Evolutionary conservation across 192 early-diverging fungal species (phyloP).

Genomic region (Phlyctochytrium bullatum): DNA sequence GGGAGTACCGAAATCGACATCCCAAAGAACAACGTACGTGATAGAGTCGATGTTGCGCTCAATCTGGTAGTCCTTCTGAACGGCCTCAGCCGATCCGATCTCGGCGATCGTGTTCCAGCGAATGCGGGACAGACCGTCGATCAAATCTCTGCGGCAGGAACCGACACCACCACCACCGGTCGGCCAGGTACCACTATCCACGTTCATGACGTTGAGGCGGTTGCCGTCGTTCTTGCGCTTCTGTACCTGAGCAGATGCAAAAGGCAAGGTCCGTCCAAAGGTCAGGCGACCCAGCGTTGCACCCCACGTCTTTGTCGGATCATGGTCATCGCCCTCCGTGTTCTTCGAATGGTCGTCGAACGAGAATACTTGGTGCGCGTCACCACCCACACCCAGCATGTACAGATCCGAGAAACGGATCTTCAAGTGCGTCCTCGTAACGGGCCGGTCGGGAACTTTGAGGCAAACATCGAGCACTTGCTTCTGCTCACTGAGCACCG

Average conservation of each 20-base stretch:
- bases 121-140: slow-evolving; percentile 35
- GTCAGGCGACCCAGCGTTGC: background rate
- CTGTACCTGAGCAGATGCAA: slow-evolving; percentile 1
- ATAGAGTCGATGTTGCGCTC: slow-evolving; percentile 46
- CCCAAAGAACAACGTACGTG: slow-evolving; percentile 41
- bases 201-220: slow-evolving; percentile 5
- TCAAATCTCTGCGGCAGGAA: slow-evolving; percentile 43
- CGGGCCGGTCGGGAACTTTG: slow-evolving; percentile 32
- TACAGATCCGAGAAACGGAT: slow-evolving; percentile 36
- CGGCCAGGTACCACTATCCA: slow-evolving; percentile 46
- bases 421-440: slow-evolving; percentile 34
- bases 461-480: slow-evolving; percentile 19
- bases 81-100: slow-evolving; percentile 38
- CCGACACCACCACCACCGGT: slow-evolving; percentile 50
- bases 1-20: slow-evolving; percentile 44
- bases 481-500: slow-evolving; percentile 23
- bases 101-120: slow-evolving; percentile 45
- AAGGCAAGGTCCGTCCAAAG: background rate
- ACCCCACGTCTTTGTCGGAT: background rate
- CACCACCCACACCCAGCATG: slow-evolving; percentile 38
- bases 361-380: slow-evolving; percentile 12
- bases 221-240: background rate
- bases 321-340: background rate
- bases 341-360: slow-evolving; percentile 1
- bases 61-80: slow-evolving; percentile 49